Evolutionary conservation across 805 yeast genomes (phyloP), one percentile per base, ranked within the genome.

Genomic region (Kuraishia hungarica): DNA sequence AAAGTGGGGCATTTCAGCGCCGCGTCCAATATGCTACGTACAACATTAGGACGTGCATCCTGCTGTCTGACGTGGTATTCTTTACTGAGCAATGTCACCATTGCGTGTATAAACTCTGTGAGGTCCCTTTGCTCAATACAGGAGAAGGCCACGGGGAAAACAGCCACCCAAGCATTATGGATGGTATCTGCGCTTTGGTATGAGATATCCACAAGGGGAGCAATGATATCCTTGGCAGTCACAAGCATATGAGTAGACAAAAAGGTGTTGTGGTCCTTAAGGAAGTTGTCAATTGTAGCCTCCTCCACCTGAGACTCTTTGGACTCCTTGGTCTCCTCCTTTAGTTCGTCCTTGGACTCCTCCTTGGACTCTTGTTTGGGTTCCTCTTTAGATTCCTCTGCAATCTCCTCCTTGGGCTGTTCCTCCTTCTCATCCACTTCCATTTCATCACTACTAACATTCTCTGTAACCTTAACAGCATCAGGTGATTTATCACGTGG

Each of bases 11-110:
- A 84, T 57, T 76, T 73, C 1, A 92, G 83, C n/a, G 89, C 79
- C 47, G 96, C 97, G 60, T 86, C 96, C 49, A 96, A 71, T 59
- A 94, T 70, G 1, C 94, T 84, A 59, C 88, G 89, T 10, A 96
- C 80, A 2, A 91, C 96, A 65, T 94, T 94, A 0, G 96, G 96
- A 53, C 92, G 80, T 51, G 83, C 78, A 57, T 89, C 94, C 51
- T 87, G 83, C 71, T 96, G 99, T 51, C 97, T 80, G n/a, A 85
- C 81, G 64, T 93, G 97, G 64, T 89, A 96, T 59, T 94, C 98
- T 64, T 89, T 90, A 0, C 97, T 87, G 50, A 94, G 71, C 51
- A 94, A 72, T 0, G 87, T 79, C 17, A 90, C 90, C 60, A 93
- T 74, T 17, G 88, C 81, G 54, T 94, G 83, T n/a, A 90, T 80